Evolutionary conservation across 768 basidiomycete species (phyloP), one percentile per base, ranked within the genome.

Genomic region (Podaxis mareebaensis): DNA sequence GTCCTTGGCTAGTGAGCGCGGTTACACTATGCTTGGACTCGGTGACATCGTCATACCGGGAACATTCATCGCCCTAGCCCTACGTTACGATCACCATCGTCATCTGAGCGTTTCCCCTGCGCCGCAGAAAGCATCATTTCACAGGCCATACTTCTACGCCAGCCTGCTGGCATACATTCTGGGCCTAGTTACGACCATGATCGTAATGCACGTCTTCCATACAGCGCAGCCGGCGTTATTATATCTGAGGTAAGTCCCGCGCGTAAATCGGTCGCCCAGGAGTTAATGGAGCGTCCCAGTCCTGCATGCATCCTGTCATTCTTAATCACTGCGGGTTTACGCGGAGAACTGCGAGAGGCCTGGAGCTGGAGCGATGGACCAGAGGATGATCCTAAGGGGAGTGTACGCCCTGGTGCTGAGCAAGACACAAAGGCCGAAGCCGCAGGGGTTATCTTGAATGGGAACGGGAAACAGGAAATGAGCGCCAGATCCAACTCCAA

Each of bases 201-300:
- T 73, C 0, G 91, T 96, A 24, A 94, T 97, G 95, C 92, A 96
- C 70, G 70, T 76, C 44, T 89, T 86, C 67, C 78, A 80, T 36
- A 81, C 80, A 6, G 94, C 92, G 3, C 96, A 99, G 69, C 96
- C 96, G 1, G 96, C 96, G 1, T 76, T 99, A 60, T 78, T 99
- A 51, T 99, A 98, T 75, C 83, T 99, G 65, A 91, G 90, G 91
- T 91, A 68, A 70, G 84, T 62, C 17, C 33, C 13, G 38, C 17
- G 40, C 28, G 30, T 46, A n/a, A 11, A 33, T 15, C 24, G 40
- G 15, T 36, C 10, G 11, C 28, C 17, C 12, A 26, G 28, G 5
- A 13, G 10, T 33, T 49, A 20, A 55, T 55, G 20, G 15, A 40
- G 44, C 20, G 40, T 36, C 30, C 26, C 54, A 91, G 90, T 70